Evolutionary conservation across 2,329 filamentous ascomycete species (phyloP).

Genomic region (Verticillium isaacii): DNA sequence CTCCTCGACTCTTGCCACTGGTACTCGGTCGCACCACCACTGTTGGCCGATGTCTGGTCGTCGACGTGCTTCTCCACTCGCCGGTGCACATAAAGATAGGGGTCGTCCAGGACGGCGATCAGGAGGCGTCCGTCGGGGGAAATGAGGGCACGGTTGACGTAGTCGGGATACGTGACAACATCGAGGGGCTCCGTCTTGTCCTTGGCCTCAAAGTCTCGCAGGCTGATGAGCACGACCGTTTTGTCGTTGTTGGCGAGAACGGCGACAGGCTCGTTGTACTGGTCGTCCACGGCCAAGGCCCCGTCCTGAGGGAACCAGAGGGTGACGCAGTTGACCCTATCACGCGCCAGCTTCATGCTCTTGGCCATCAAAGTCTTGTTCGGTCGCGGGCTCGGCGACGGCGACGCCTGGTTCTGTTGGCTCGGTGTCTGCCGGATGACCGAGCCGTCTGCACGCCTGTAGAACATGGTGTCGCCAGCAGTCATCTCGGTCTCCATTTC

Average conservation of each 20-base stretch:
- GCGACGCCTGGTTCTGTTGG: constrained; percentile 17
- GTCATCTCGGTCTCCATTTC: constrained; percentile 19
- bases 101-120: constrained; percentile 81
- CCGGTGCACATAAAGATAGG: constrained; percentile 78
- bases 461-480: constrained; percentile 14
- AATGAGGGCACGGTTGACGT: constrained; percentile 90
- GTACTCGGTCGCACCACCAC: constrained; percentile 24
- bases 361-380: constrained; percentile 41
- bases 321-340: constrained; percentile 64
- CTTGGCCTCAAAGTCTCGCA: constrained; percentile 52
- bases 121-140: constrained; percentile 82
- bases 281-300: constrained; percentile 19
- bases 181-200: constrained; percentile 55
- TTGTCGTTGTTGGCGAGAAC: constrained; percentile 88
- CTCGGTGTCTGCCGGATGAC: constrained; percentile 26
- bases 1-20: constrained; percentile 48
- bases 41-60: constrained; percentile 13
- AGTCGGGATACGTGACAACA: constrained; percentile 70
- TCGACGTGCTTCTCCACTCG: constrained; percentile 35
- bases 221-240: constrained; percentile 77
- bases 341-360: constrained; percentile 50
- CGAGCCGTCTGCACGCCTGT: constrained; percentile 20
- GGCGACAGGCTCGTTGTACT: constrained; percentile 54
- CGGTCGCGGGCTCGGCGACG: background rate
- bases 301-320: constrained; percentile 51